phyloP scores from a whole-genome alignment of 2,329 filamentous ascomycete genomes.

The Xylaria sp. region DNA sequence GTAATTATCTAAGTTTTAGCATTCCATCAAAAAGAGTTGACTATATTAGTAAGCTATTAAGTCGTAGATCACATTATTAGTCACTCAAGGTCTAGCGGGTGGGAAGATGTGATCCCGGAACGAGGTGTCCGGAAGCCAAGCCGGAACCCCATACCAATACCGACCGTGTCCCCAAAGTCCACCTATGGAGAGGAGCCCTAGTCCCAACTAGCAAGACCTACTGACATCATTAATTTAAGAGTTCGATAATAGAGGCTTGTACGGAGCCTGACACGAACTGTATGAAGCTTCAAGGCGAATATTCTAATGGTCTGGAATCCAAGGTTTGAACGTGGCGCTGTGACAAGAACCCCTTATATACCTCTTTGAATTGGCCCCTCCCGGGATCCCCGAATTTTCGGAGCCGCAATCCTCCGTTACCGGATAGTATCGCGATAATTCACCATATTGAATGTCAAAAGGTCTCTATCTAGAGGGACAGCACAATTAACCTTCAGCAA shows the following conservation, averaged over 20 bases:
- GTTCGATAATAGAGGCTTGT: not conserved
- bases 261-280: not conserved
- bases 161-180: not conserved
- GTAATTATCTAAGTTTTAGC: not conserved
- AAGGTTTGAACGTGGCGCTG: not conserved
- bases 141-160: not conserved
- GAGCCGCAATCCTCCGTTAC: constrained; percentile 6
- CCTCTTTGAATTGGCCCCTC: not conserved
- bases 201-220: not conserved
- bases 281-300: not conserved
- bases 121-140: not conserved
- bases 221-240: constrained; percentile 2
- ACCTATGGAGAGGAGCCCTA: not conserved
- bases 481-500: not conserved
- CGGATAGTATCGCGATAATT: not conserved
- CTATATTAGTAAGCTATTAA: not conserved
- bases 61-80: not conserved
- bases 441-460: not conserved
- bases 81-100: not conserved
- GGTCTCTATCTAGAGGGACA: not conserved
- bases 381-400: not conserved
- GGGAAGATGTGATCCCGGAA: not conserved
- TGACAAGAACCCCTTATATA: not conserved
- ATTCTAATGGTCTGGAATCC: not conserved
- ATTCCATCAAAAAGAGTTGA: no score